Evolutionary conservation across 305 asterid species (phyloP).

Genomic region (Fraxinus paxiana): DNA sequence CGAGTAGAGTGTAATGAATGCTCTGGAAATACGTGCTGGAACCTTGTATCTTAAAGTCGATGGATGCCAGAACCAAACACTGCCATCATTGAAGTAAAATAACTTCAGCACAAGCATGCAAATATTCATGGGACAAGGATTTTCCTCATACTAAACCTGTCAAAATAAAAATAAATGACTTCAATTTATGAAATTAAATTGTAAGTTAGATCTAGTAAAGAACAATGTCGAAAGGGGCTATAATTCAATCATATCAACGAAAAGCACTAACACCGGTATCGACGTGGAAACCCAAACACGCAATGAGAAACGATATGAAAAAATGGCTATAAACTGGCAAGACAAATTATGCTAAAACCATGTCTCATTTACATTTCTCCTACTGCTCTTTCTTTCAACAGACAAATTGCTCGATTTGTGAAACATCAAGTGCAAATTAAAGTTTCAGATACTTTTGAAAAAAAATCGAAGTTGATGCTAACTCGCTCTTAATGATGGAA

Average conservation of each 20-base stretch:
- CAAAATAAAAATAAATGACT: background rate
- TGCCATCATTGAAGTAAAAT: background rate
- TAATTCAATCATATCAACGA: too few species aligned
- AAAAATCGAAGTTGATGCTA: background rate
- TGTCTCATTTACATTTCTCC: background rate
- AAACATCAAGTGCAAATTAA: background rate
- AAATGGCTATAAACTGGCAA: background rate
- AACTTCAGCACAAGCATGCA: slow-evolving; percentile 18
- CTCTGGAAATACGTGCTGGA: slow-evolving; percentile 11
- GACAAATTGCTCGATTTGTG: background rate
- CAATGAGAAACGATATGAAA: background rate
- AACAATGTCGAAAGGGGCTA: background rate
- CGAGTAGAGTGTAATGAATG: background rate
- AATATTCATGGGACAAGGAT: background rate
- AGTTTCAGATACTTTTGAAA: background rate
- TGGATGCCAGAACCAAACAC: slow-evolving; percentile 20
- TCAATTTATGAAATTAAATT: background rate
- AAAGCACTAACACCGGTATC: background rate
- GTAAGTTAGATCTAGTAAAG: background rate
- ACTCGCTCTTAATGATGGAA: background rate
- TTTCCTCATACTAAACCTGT: background rate
- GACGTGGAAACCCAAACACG: background rate
- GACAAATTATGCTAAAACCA: background rate
- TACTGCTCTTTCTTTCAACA: background rate
- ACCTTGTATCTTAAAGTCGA: slow-evolving; percentile 4